These are phyloP conservation scores for Isatis tinctoria DNA, from an alignment of 345 rosid genomes.

Conservation along the genomic window DNA sequence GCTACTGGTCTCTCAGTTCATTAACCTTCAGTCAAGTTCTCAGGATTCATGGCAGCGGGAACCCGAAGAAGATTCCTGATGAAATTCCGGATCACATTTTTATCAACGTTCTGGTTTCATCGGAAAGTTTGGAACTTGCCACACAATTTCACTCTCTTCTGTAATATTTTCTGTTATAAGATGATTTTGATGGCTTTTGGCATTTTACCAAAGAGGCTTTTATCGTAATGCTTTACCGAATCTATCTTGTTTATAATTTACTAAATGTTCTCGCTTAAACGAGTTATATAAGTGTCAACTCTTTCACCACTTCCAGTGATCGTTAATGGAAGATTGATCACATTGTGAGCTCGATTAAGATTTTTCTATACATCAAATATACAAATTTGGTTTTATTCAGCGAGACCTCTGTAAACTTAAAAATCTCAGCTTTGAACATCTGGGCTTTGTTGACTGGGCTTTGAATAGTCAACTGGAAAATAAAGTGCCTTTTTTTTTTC, in stretches of 20 bases:
- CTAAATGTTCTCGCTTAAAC: not conserved
- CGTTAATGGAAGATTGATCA: not conserved
- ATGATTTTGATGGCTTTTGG: not conserved
- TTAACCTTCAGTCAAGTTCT: conserved; percentile 65
- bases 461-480: not conserved
- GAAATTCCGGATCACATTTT: conserved; percentile 5
- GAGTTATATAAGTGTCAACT: not conserved
- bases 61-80: conserved; percentile 25
- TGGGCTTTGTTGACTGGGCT: conserved; percentile 31
- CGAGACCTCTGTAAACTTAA: not conserved
- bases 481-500: not conserved
- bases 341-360: not conserved
- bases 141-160: not conserved
- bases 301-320: not conserved
- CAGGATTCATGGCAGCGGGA: conserved; percentile 45
- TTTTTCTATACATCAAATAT: not conserved
- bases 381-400: not conserved
- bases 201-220: not conserved
- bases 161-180: not conserved
- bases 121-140: not conserved
- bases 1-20: conserved; percentile 71
- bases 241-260: not conserved
- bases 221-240: not conserved
- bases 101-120: conserved; percentile 17
- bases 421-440: not conserved